Percentiles rank a stretch among this genome's conserved stretches.
These are phyloP conservation scores for Erodium texanum DNA, from an alignment of 441 rosid genomes.

Conservation along the genomic window DNA sequence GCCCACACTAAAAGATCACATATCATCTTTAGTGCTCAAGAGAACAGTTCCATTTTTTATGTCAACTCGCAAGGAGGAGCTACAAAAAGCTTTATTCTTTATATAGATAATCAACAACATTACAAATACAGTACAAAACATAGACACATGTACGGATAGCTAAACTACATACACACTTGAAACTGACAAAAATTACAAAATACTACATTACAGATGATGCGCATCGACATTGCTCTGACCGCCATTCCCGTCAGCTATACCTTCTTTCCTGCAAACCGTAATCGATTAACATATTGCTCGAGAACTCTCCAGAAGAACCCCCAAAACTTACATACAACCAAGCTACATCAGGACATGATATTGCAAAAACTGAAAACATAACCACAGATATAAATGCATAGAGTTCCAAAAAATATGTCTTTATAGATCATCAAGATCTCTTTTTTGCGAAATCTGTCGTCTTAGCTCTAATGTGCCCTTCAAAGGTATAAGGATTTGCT, in stretches of 20 bases:
- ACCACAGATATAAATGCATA: too few relatives aligned
- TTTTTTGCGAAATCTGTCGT: too few relatives aligned
- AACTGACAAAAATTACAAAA: not conserved
- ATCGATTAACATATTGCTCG: too few relatives aligned
- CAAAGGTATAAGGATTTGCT: too few relatives aligned
- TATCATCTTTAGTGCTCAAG: not conserved
- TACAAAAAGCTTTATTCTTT: too few relatives aligned
- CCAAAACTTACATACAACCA: not conserved
- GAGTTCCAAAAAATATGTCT: too few relatives aligned
- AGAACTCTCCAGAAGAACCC: too few relatives aligned
- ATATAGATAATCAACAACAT: too few relatives aligned
- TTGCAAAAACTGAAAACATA: not conserved
- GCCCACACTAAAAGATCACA: not conserved
- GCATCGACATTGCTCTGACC: too few relatives aligned
- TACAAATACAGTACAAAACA: not conserved
- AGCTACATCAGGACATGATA: not conserved
- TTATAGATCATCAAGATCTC: too few relatives aligned
- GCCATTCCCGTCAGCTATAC: not conserved
- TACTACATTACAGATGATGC: not conserved
- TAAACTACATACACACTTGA: not conserved
- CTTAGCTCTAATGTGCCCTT: too few relatives aligned
- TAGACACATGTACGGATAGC: not conserved
- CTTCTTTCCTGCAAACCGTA: not conserved
- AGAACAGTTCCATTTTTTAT: not conserved
- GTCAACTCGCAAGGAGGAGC: too few relatives aligned